Conservation (phyloP, 148 eudicot genomes). For the Linanthus parryae region DNA sequence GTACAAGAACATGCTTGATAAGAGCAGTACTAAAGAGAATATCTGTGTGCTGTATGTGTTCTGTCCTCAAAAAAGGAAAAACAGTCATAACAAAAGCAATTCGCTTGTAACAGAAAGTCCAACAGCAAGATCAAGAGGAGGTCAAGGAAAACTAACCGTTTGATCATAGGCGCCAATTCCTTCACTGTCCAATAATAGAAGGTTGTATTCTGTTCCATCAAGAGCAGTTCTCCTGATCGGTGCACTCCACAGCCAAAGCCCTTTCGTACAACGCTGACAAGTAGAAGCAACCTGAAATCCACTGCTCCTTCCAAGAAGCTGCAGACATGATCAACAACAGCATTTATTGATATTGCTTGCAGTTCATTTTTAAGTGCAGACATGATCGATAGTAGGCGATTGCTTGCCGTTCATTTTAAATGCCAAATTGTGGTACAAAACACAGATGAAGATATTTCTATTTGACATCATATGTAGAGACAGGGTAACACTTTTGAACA, state of each 20-base stretch:
- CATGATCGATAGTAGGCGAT: too few species aligned
- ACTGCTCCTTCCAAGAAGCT: constrained; percentile 95
- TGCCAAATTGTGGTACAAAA: too few species aligned
- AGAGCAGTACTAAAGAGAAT: constrained; percentile 89
- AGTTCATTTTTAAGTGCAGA: constrained; percentile 6
- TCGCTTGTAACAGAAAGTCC: background rate
- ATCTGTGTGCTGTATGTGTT: constrained; percentile 97
- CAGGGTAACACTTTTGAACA: too few species aligned
- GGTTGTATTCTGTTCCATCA: constrained; percentile 95
- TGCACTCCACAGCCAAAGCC: constrained; percentile 98
- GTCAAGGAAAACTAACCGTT: constrained; percentile 49
- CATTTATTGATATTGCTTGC: too few species aligned
- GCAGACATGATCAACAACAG: constrained; percentile 16
- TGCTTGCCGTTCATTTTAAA: too few species aligned
- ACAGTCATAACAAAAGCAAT: background rate
- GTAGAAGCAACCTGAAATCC: constrained; percentile 96
- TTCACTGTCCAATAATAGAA: constrained; percentile 85
- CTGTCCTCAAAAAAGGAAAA: constrained; percentile 29
- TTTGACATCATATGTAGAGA: too few species aligned
- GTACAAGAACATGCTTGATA: constrained; percentile 97
- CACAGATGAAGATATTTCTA: too few species aligned
- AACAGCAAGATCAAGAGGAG: background rate
- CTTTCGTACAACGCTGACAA: constrained; percentile 93
- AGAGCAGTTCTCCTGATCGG: constrained; percentile 86
- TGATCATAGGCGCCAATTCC: constrained; percentile 99